These are phyloP conservation scores for Ophiostoma pallidulum DNA, from an alignment of 2,329 filamentous ascomycete genomes.

Conservation along the genomic window DNA sequence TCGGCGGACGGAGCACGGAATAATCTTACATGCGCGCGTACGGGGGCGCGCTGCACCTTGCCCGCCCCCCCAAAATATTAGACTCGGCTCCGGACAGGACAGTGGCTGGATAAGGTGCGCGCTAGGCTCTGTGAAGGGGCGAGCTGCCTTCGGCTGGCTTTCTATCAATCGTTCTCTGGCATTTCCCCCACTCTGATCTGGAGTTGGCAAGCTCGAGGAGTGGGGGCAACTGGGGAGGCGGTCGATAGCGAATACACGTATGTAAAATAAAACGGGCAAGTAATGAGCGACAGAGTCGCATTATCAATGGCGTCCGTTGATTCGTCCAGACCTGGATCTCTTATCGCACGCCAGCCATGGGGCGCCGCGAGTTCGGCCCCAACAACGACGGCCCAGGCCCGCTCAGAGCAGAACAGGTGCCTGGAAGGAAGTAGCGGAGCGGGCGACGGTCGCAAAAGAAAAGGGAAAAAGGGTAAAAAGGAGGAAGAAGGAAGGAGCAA, in stretches of 20 bases:
- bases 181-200: constrained; percentile 1
- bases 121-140: too few species aligned
- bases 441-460: background rate
- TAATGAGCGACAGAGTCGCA: background rate
- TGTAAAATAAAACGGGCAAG: constrained; percentile 7
- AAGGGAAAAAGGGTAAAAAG: background rate
- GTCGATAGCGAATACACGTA: constrained; percentile 12
- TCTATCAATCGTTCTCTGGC: background rate
- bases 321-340: constrained; percentile 11
- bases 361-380: background rate
- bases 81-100: too few species aligned
- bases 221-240: constrained; percentile 4
- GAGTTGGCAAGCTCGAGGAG: too few species aligned
- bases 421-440: too few species aligned
- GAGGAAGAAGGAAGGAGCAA: background rate
- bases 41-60: too few species aligned
- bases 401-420: too few species aligned
- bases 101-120: too few species aligned
- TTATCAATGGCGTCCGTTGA: constrained; percentile 12
- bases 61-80: too few species aligned
- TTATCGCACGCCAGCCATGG: constrained; percentile 9
- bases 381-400: too few species aligned
- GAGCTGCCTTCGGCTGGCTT: too few species aligned
- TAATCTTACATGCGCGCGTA: too few species aligned
- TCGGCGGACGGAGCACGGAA: too few species aligned